Evolutionary conservation across 2,329 filamentous ascomycete genomes (phyloP), one percentile per base, ranked within the genome.

Genomic region (Neoascochyta sp.): DNA sequence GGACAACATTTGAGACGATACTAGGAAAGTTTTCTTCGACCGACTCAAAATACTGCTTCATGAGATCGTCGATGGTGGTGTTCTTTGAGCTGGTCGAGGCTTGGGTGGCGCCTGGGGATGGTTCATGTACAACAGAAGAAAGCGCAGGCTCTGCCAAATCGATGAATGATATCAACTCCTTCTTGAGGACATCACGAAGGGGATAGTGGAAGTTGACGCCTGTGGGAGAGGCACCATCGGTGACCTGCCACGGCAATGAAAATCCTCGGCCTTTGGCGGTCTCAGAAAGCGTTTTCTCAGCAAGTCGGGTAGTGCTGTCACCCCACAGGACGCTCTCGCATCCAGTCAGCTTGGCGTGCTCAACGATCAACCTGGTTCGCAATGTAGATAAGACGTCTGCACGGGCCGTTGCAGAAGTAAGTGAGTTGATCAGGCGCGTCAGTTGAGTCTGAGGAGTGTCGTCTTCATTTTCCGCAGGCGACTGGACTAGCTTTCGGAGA

Each of bases 1-100:
- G 79, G 4, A 95, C 90, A 7, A 98, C 92, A 58, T 98, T 98
- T 17, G 89, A 83, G 45, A 98, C 89, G 33, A 96, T 87, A 32
- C 85, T 86, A 3, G 89, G 86, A 54, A 93, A 95, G 36, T 83
- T 83, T 44, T 79, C 77, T 57, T 95, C 89, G 10, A 95, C 86
- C 22, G 80, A 82, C 45, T 79, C 77, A 53, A 98, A 95, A 61
- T 95, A 98, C 34, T 87, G 81, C 35, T 74, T 68, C 81, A 96
- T 89, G 31, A 98, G 75, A 47, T 89, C 83, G 55, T 95, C 88
- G 50, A 98, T 95, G 24, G 87, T 93, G 24, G 86, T 75, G 44
- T 87, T 82, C 55, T 81, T 85, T 46, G 83, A 80, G 17, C 76
- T 83, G 63, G 54, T 83, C 0, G 58, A 58, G 6, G 62, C 57